Percentiles rank a stretch among this genome's conserved stretches.
Conservation (phyloP, 805 yeast species). For the Ascoidea tarda region DNA sequence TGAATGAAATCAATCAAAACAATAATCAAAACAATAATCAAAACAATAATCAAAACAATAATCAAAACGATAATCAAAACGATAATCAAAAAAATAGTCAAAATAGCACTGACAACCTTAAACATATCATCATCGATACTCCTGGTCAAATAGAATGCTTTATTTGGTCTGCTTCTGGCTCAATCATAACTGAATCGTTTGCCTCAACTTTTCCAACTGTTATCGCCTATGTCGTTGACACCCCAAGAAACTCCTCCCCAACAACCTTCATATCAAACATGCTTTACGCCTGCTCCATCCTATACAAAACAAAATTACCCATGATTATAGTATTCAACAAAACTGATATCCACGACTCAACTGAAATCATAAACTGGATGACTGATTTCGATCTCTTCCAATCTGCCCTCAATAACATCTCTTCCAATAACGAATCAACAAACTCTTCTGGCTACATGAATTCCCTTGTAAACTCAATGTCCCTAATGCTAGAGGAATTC, state of each 20-base stretch:
- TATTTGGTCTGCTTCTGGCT: constrained; percentile 96
- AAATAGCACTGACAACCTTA: constrained; percentile 21
- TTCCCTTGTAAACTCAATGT: constrained; percentile 87
- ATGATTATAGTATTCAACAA: constrained; percentile 95
- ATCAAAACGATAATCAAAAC: too few species aligned
- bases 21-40: too few species aligned
- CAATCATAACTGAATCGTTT: constrained; percentile 91
- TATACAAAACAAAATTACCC: constrained; percentile 91
- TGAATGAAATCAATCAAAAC: constrained; percentile 12
- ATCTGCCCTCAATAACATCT: constrained; percentile 56
- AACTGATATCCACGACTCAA: constrained; percentile 75
- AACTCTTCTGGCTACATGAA: constrained; percentile 83
- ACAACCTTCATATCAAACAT: constrained; percentile 96
- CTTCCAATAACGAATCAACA: constrained; percentile 42
- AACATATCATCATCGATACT: constrained; percentile 81
- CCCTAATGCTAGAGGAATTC: constrained; percentile 90
- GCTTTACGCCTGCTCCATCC: constrained; percentile 95
- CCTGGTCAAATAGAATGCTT: constrained; percentile 99
- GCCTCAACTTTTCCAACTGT: constrained; percentile 95
- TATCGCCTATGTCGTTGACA: constrained; percentile 89
- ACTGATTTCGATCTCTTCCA: constrained; percentile 90
- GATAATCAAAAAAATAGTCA: too few species aligned
- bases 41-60: too few species aligned
- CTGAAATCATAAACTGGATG: constrained; percentile 95
- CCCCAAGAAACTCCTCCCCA: constrained; percentile 89